Evolutionary conservation across 495 filamentous ascomycete species (phyloP), one percentile per base, ranked within the genome.

Genomic region (Penicillium bovifimosum): DNA sequence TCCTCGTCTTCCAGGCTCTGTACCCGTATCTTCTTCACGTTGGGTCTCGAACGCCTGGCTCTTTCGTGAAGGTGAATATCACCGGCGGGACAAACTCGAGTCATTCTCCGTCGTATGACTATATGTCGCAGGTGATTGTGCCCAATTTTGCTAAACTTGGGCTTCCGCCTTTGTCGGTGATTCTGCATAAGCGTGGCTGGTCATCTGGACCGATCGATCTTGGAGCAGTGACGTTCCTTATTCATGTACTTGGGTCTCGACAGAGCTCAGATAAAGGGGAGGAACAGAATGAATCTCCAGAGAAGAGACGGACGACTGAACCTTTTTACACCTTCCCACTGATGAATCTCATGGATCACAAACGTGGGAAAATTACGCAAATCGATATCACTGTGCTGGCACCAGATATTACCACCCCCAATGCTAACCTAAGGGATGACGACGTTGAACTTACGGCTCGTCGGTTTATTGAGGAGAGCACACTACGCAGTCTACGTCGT

Each of bases 1-100:
- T 83, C 47, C 74, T 95, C n/a, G 80, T 92, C 26, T 80, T 93
- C 55, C 90, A 96, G 67, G 86, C 90, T 2, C 68, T 96, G 4
- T 80, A 95, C 35, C 90, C 90, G 0, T 91, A 85, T 64, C 64
- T 93, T 3, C 65, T 95, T 2, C 82, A 85, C 52, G 76, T 81
- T 1, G 74, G 73, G 41, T 58, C 65, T 11, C 50, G 33, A 27
- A 40, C 47, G 40, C 1, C 29, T 17, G 28, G 59, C 11, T 63
- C 71, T 2, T 75, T 73, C 1, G 70, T 83, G 29, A 71, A 70
- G 14, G 61, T 92, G 3, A 79, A 75, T 13, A 83, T 96, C 14
- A 77, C 76, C 2, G 90, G 90, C 14, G 89, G 90, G 13, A 93
- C 90, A 2, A 92, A 95, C 61, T 80, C 85, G 2, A 79, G 81